Base-by-base conservation (phyloP, 139 green algal species). In the Picochlorum sp. region DNA sequence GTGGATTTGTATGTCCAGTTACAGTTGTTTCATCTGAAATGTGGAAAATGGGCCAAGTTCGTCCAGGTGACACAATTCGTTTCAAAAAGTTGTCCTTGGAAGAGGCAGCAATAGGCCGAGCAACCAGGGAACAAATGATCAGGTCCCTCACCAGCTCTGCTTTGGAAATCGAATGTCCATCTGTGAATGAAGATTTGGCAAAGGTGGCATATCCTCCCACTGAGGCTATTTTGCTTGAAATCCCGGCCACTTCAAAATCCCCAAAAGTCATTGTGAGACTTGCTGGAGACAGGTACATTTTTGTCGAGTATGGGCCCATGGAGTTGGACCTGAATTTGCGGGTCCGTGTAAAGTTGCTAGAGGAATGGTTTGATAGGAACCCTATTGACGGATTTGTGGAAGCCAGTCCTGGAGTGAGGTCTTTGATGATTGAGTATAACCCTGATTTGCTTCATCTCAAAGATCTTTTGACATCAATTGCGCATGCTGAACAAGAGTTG, bases 21-120 rank as follows among this genome's bases (percentile, higher is more conserved):
- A 91, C 84, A 52, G 86, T 91, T 62, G 69, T 77, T 28, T 76
- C 65, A 60, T 80, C 80, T 6, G 82, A 91, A 65, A 72, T 90
- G 2, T 94, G 87, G 87, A 94, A 94, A 70, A 82, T 90, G 70
- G 87, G 87, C 1, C 86, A 94, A 71, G 77, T 86, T 55, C 5
- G 81, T 4, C 77, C 86, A 18, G 80, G 82, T 24, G 86, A 94
- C 65, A 58, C 41, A 6, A 69, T 94, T 38, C 38, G 51, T 8
- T 94, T 91, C 71, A 72, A 76, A 34, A 47, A 63, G 15, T 66
- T 84, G 14, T 85, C 68, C 6, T 57, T 92, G 8, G 61, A 74
- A 57, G 60, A 31, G 38, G 21, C 45, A 37, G 20, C 24, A 4
- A 6, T 41, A 45, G 67, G 67, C 26, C 65, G 75, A 15, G 57